Percentiles rank a stretch among this genome's conserved stretches.
Evolutionary conservation across 345 rosid genomes (phyloP).

Genomic region (Lagerstroemia speciosa): DNA sequence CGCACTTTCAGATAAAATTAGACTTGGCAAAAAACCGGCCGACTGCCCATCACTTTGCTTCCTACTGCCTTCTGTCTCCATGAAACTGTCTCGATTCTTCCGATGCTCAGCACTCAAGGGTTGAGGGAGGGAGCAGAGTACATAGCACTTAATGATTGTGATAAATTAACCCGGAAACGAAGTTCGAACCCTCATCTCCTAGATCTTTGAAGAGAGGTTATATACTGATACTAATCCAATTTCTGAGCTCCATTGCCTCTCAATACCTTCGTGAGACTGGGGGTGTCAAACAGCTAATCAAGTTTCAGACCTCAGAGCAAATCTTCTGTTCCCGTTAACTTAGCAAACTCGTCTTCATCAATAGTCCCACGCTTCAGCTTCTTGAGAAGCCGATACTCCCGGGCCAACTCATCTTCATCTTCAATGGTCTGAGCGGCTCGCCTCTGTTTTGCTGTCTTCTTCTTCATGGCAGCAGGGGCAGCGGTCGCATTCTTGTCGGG

Average conservation of each 20-base stretch:
- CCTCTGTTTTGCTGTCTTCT: slow-evolving; percentile 79
- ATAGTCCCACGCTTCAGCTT: slow-evolving; percentile 64
- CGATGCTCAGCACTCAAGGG: not conserved
- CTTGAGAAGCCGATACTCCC: slow-evolving; percentile 51
- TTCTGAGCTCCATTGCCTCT: not conserved
- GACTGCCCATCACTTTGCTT: not conserved
- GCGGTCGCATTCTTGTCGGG: slow-evolving; percentile 26
- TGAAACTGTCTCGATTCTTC: not conserved
- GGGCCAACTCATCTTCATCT: slow-evolving; percentile 65
- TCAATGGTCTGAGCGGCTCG: slow-evolving; percentile 64
- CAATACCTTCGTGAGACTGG: not conserved
- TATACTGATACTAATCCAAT: not conserved
- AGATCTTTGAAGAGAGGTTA: not conserved
- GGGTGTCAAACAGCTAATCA: not conserved
- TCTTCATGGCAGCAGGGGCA: slow-evolving; percentile 25
- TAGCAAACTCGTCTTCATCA: slow-evolving; percentile 60
- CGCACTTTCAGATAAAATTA: not conserved
- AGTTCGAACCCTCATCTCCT: not conserved
- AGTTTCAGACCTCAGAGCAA: slow-evolving; percentile 26
- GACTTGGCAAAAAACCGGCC: not conserved
- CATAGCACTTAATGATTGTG: not conserved
- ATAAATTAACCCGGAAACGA: not conserved
- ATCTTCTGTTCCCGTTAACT: slow-evolving; percentile 65
- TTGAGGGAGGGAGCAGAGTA: not conserved
- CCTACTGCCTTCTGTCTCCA: not conserved